phyloP scores from a whole-genome alignment of 331 rosid species.

The Rhamnella rubrinervis region DNA sequence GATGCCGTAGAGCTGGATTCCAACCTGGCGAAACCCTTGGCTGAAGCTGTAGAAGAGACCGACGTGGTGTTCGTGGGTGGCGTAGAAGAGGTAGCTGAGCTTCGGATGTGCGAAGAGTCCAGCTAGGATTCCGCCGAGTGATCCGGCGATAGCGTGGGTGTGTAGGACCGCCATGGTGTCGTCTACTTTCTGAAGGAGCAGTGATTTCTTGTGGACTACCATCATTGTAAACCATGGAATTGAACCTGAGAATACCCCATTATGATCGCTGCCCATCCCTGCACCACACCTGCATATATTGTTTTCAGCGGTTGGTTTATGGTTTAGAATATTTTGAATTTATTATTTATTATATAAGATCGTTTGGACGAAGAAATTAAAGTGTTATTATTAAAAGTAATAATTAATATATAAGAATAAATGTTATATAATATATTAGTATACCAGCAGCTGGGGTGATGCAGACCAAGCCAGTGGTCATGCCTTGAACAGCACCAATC shows the following conservation, averaged over 20 bases:
- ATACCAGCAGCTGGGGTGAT: constrained; percentile 42
- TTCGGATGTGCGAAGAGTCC: constrained; percentile 28
- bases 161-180: constrained; percentile 39
- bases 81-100: constrained; percentile 15
- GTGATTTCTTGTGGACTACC: constrained; percentile 28
- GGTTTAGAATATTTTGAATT: no score
- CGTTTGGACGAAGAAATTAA: no score
- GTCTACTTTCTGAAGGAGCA: constrained; percentile 31
- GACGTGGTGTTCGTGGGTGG: background rate
- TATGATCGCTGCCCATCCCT: constrained; percentile 36
- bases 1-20: constrained; percentile 26
- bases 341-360: no score
- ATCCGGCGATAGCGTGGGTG: constrained; percentile 34
- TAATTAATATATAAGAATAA: no score
- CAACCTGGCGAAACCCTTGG: constrained; percentile 21
- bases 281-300: constrained; percentile 20
- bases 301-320: background rate
- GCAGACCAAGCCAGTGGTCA: constrained; percentile 39
- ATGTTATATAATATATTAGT: no score
- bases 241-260: constrained; percentile 33
- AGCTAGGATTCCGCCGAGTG: constrained; percentile 28
- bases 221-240: constrained; percentile 40
- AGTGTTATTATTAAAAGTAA: no score
- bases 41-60: constrained; percentile 27
- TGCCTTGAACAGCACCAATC: constrained; percentile 38